Evolutionary conservation across 2,329 filamentous ascomycete species (phyloP), one percentile per base, ranked within the genome.

Genomic region (Colletotrichum spaethianum): DNA sequence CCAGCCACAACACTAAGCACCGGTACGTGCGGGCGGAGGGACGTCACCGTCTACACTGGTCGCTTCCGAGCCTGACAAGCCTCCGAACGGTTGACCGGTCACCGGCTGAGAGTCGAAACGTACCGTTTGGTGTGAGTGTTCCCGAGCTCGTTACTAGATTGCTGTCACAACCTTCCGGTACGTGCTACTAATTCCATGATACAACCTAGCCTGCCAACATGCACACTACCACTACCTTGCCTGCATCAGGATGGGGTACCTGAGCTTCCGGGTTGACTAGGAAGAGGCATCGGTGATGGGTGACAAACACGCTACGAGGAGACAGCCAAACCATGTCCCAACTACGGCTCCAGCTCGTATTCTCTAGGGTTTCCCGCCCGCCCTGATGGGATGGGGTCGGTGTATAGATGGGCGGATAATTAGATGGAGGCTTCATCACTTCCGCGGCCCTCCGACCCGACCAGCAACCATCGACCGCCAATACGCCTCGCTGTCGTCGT

Each of bases 381-480:
- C 28, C 57, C 16, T 26, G 23, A 11, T n/a, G 26, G 26, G 60
- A 59, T 36, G 52, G 16, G 42, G 26, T 38, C 36, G 44, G 57
- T 72, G 85, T 82, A 52, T 76, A 72, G 0, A 67, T 76, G 56
- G 28, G 57, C 74, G 46, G 74, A 9, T 67, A 31, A 23, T 33
- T 42, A n/a, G 52, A 14, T 18, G 28, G 46, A 52, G 33, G 50
- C n/a, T 48, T 8, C 23, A 67, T 67, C 50, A 23, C 20, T 52
- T 28, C 42, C 28, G 57, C 57, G 36, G 33, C 42, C 48, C 28
- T 20, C 56, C 46, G 38, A 28, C 44, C 7, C 14, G 16, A 12
- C 23, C 60, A 36, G 44, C 20, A 62, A 26, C 59, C 48, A 36
- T 26, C 40, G 28, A 11, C 40, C 31, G n/a, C 44, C 56, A 20